Evolutionary conservation across 129 eudicot genomes (phyloP), one percentile per base, ranked within the genome.

Genomic region (Mikania micrantha): DNA sequence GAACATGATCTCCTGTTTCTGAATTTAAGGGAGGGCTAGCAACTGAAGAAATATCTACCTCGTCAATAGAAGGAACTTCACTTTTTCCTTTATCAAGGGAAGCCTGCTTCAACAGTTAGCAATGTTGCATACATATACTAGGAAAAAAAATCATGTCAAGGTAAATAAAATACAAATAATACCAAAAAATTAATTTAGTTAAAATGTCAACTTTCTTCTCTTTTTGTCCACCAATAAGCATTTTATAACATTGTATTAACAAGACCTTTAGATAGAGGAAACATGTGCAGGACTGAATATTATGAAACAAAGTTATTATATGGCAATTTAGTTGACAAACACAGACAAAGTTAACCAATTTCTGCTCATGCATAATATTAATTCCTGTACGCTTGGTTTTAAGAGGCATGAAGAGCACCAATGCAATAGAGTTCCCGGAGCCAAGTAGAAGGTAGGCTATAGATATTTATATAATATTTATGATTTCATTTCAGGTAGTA

Each of bases 41-140:
- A 56, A 49, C 72, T 8, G 76, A 71, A 60, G 91, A 74, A 66
- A 91, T 80, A 78, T 65, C 79, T 13, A 69, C 56, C 50, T 78
- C 86, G 34, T 79, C 88, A 64, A 68, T 76, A 66, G 83, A 73
- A 24, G 83, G 74, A 57, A 28, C 76, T 45, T 83, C 94, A 52
- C 80, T 54, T 63, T 77, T 80, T 42, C 69, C 82, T 78, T 82
- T 83, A 10, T 87, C 95, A 58, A 81, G 77, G 42, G 88, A 78
- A 48, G 94, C 94, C 93, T 92, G 91, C 80, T 78, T 67, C 54
- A 71, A 72, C 20, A 57, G 66, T 24, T 42, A 57, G 15, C 63
- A 73, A 50, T 49, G 32, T 24, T 35, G n/a, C 49, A 74, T 60
- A 60, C 27, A 15, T 58, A 60, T 60, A 60, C 61, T 34, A 34